Evolutionary conservation across 106 monocot species (phyloP), one percentile per base, ranked within the genome.

Genomic region (Hemerocallis citrina): DNA sequence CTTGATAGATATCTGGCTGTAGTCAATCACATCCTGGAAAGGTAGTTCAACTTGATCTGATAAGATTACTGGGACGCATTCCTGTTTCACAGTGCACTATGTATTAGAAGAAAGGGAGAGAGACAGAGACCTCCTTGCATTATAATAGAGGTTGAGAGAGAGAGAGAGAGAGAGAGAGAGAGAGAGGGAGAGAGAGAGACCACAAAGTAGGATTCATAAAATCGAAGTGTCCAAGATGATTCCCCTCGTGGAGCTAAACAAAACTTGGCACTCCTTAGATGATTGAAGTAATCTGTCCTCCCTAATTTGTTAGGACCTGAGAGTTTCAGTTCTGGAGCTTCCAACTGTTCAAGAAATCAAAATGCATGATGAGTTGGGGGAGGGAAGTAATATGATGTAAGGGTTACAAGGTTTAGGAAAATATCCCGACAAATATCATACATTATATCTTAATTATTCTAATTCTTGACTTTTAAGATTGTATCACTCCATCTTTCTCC

Each of bases 221-320:
- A 98, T 22, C 96, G 83, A 59, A 98, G 91, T 28, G 96, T 98
- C 96, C 96, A 98, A 20, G 96, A 98, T 59, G 96, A 98, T 75
- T 98, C 96, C 52, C 96, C 96, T 70, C 96, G 86, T 50, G 96
- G 96, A 77, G 96, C 69, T 19, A 98, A 58, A 67, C 91, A 98
- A 60, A 98, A 98, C 66, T 98, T 98, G 29, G 96, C 86, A 75
- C 84, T 91, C 70, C 86, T 84, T 81, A 98, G 68, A 51, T 91
- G 96, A 63, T 77, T 76, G 61, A 98, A 98, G 59, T 98, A 98
- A 2, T 91, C 96, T 0, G 51, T 73, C 70, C 78, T 91, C 57
- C 87, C 96, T 57, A 98, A 72, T 70, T 98, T 98, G 68, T 91
- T 50, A 27, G 91, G 78, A 2, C 96, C 96, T 34, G 60, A 63